Evolutionary conservation across 2,329 filamentous ascomycete species (phyloP), one percentile per base, ranked within the genome.

Genomic region (Fusarium anguioides): DNA sequence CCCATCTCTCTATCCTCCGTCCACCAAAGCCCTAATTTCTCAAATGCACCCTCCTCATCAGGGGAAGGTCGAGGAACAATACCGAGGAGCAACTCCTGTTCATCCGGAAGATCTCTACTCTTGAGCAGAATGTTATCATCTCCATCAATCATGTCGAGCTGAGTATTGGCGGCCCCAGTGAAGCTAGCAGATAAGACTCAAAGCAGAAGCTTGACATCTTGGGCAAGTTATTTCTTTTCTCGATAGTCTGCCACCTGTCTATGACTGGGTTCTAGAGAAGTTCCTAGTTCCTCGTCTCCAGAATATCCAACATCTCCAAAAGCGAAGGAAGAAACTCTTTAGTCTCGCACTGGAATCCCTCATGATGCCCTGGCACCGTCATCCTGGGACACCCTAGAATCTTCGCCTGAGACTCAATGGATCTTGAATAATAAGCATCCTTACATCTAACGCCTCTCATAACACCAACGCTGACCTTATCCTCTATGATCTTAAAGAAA

Each of bases 331-430:
- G 10, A 27, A 61, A 61, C 3, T 55, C 48, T 6, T 23, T 3
- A 0, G 36, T 62, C 29, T 61, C 59, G 17, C 57, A 55, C 2
- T 46, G 47, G 7, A 62, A 61, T 0, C 59, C 59, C 1, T 62
- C 47, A 1, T 61, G 59, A 4, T 61, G 48, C 2, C 59, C 59
- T 0, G 48, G 57, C 2, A 62, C 59, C 4, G 31, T 40, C 48
- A 62, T 56, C 2, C 35, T 29, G 0, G 59, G 57, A 20, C 57
- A 61, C 0, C 20, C 40, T 11, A 61, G 10, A 0, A 47, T 29
- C 6, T 42, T 33, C 0, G 57, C 57, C 24, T 61, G 59, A 2
- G 24, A 29, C 35, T 61, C 57, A 10, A 62, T 31, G 1, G 47
- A n/a, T 4, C 57, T 47, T 0, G 47, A 39, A 5, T 53, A 60